Evolutionary conservation across 306 rosid genomes (phyloP).

Genomic region (barrel medic (Medicago truncatula)): MtrunA17r5.0-ANR NC_053043.1:37097501-37098000

Average conservation of each 20-base stretch:
- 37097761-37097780: background rate
- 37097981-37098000: too few relatives aligned
- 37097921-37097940: background rate
- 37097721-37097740: constrained; percentile 10
- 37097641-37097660: constrained; percentile 12
- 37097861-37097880: background rate
- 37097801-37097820: background rate
- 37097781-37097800: background rate
- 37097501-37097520: constrained; percentile 67
- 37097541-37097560: constrained; percentile 15
- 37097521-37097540: constrained; percentile 46
- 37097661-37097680: background rate
- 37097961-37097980: too few relatives aligned
- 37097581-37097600: constrained; percentile 13
- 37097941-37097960: background rate
- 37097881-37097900: background rate
- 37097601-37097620: background rate
- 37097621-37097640: background rate
- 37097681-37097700: constrained; percentile 8
- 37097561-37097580: constrained; percentile 16
- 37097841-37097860: background rate
- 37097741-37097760: background rate
- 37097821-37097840: background rate
- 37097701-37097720: background rate
- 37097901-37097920: background rate